These are phyloP conservation scores for Prosopis cineraria DNA, from an alignment of 306 rosid species.

Conservation along the genomic window DNA sequence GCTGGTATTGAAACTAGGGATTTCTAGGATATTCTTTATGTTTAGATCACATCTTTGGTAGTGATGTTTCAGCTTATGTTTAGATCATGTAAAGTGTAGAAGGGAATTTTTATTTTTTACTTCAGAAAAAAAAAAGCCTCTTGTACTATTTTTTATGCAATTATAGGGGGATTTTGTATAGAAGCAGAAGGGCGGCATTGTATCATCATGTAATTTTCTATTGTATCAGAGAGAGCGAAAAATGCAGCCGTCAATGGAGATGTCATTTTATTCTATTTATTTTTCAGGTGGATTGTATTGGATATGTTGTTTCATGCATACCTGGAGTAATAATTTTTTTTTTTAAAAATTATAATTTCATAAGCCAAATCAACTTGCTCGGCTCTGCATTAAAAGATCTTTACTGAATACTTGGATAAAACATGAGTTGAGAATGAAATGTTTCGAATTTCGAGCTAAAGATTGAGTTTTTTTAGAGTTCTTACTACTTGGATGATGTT, in stretches of 20 bases:
- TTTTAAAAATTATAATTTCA: neutral
- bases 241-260: slow-evolving; percentile 12
- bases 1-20: slow-evolving; percentile 74
- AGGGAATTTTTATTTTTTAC: neutral
- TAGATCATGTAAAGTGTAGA: neutral
- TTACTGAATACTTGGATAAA: no score
- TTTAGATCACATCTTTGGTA: neutral
- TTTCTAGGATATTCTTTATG: slow-evolving; percentile 31
- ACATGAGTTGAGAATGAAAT: no score
- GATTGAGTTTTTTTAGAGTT: neutral
- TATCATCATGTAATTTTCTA: slow-evolving; percentile 1
- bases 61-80: neutral
- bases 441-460: no score
- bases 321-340: no score
- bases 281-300: no score
- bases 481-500: neutral
- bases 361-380: neutral
- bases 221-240: neutral
- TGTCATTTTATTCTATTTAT: no score
- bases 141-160: neutral
- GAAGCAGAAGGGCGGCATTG: slow-evolving; percentile 2
- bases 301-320: no score
- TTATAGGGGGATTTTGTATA: slow-evolving; percentile 3
- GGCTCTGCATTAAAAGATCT: neutral
- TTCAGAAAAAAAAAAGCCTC: neutral